phyloP scores from a whole-genome alignment of 257 asterid species.

The Verbascum thapsus region DNA sequence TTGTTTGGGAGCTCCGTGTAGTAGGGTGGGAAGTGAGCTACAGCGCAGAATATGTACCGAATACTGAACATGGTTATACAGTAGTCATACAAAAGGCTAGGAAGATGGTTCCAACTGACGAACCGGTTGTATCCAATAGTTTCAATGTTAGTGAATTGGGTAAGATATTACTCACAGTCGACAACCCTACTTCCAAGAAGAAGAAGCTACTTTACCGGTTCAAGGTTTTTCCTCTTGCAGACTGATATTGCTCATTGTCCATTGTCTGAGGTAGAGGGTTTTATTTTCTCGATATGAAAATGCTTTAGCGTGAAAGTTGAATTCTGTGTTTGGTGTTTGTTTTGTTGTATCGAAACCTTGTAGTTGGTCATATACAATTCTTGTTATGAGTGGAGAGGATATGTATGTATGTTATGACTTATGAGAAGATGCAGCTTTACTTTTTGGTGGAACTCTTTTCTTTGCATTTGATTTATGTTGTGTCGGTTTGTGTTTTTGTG shows the following conservation, averaged over 20 bases:
- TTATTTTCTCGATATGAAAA: conserved; percentile 14
- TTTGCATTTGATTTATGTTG: no score
- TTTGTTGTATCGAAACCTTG: no score
- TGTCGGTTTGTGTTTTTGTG: no score
- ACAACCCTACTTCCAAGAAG: conserved; percentile 81
- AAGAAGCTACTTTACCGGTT: conserved; percentile 80
- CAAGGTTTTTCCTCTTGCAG: conserved; percentile 55
- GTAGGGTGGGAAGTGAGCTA: conserved; percentile 96
- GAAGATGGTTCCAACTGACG: conserved; percentile 65
- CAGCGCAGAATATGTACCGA: conserved; percentile 79
- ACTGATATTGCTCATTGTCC: conserved; percentile 28
- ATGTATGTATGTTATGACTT: no score
- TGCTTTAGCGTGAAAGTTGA: neutral
- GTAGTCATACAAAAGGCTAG: conserved; percentile 72
- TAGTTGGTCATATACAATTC: no score
- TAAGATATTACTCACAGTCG: conserved; percentile 69
- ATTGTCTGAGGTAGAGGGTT: conserved; percentile 11
- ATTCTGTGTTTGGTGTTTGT: conserved; percentile 23
- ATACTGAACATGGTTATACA: conserved; percentile 52
- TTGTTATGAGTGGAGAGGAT: no score
- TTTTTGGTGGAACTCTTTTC: no score
- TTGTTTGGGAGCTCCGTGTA: conserved; percentile 91
- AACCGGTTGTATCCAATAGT: conserved; percentile 60
- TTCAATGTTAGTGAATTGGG: conserved; percentile 73
- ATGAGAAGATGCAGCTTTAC: no score